Evolutionary conservation across 768 basidiomycete species (phyloP).

Genomic region (Boletus subcaerulescens): DNA sequence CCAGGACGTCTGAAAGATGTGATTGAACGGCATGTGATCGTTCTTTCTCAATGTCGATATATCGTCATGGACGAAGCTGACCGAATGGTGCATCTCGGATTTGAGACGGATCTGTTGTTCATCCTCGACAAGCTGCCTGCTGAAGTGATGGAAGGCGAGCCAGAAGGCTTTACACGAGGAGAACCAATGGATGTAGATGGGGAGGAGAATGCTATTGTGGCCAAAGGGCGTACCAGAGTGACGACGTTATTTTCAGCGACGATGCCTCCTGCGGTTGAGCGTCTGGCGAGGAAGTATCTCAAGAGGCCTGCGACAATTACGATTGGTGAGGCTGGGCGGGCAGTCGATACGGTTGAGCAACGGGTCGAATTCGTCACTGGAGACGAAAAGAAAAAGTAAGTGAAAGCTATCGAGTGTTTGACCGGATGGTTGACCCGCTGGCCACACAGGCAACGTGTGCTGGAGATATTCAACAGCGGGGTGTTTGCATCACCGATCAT

Average conservation of each 20-base stretch:
- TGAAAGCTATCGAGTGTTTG: constrained; percentile 7
- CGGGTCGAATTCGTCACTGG: constrained; percentile 88
- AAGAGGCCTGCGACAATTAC: constrained; percentile 92
- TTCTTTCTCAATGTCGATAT: constrained; percentile 95
- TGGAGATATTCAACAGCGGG: constrained; percentile 91
- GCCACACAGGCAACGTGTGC: constrained; percentile 61
- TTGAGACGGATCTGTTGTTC: constrained; percentile 91
- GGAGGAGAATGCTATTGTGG: constrained; percentile 45
- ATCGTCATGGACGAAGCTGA: constrained; percentile 99
- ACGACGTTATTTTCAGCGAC: constrained; percentile 97
- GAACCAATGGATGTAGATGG: constrained; percentile 80
- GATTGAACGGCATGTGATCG: constrained; percentile 92
- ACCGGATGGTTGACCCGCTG: constrained; percentile 3
- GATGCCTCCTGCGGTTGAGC: constrained; percentile 97
- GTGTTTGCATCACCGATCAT: constrained; percentile 89
- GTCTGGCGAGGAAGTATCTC: constrained; percentile 91
- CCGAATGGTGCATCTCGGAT: constrained; percentile 97
- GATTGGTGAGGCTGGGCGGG: constrained; percentile 96
- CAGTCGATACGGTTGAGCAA: constrained; percentile 98
- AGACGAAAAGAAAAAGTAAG: constrained; percentile 96
- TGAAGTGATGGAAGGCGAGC: constrained; percentile 83
- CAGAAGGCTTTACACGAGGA: constrained; percentile 20
- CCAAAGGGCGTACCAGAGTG: constrained; percentile 79
- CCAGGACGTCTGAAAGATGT: constrained; percentile 98
- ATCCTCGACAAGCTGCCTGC: constrained; percentile 91